Base-by-base conservation (phyloP, 805 yeast species). In the Saccharomycopsis javanensis region DNA sequence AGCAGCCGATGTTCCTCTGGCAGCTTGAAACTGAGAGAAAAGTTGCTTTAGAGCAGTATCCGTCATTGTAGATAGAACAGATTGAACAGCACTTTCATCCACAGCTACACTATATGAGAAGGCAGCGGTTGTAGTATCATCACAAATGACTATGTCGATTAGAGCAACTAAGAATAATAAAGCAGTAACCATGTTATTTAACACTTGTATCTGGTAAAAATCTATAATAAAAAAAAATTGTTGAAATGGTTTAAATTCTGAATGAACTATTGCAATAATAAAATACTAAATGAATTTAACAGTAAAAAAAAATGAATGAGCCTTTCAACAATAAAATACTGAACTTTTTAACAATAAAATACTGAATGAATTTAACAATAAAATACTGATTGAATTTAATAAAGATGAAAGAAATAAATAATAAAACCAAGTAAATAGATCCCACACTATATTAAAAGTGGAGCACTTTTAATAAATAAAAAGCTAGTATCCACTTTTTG, bases 1-100 rank as follows among this genome's bases (percentile, higher is more conserved):
- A 33, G 58, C 55, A 7, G 62, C 62, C 8, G 62, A 55, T 10
- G 62, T 60, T 16, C 62, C 62, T 53, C 58, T 60, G 52, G 62
- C 62, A n/a, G 34, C 42, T 20, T 54, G 56, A 25, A 60, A 60
- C 37, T 60, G 60, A 18, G 58, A 54, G 25, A 60, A 60, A 30
- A 60, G 37, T 50, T 42, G 31, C 20, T 34, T 25, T n/a, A 60
- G 42, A 18, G 53, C 51, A n/a, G 56, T 54, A 25, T 59, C 60
- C 4, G 62, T 59, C 30, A 57, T 60, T 2, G 62, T 59, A 8
- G 53, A 53, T 31, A 59, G 46, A 16, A 42, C 31, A 16, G 50
- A 20, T 8, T 52, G 52, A 23, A 59, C 57, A 13, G 57, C 60
- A 25, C 37, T 45, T n/a, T 57, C 45, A 37, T 59, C 60, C 13